phyloP scores from a whole-genome alignment of 179 eudicot genomes.

The Vitellaria paradoxa region DNA sequence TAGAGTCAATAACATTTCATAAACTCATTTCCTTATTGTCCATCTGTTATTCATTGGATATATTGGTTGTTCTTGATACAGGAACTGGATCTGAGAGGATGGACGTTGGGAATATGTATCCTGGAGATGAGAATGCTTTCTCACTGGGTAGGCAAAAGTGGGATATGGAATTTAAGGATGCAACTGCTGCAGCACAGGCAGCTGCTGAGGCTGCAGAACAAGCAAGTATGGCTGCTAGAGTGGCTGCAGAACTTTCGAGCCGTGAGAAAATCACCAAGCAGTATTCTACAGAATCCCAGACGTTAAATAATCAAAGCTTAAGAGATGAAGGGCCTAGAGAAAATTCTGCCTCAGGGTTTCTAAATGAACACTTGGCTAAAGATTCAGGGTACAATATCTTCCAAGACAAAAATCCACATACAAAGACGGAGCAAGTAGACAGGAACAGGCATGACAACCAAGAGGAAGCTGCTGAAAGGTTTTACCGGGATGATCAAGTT shows the following conservation, averaged over 20 bases:
- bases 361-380: conserved; percentile 25
- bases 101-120: conserved; percentile 28
- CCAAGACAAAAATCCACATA: conserved; percentile 29
- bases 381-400: conserved; percentile 26
- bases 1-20: neutral
- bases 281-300: conserved; percentile 32
- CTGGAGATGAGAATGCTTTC: conserved; percentile 29
- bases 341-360: conserved; percentile 20
- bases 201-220: conserved; percentile 93
- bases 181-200: conserved; percentile 86
- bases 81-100: conserved; percentile 35
- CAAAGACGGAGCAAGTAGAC: conserved; percentile 26
- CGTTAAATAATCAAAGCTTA: conserved; percentile 22
- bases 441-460: conserved; percentile 19
- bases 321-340: conserved; percentile 27
- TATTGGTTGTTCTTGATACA: conserved; percentile 25
- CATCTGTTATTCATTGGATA: conserved; percentile 3
- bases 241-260: conserved; percentile 77
- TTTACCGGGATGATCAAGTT: conserved; percentile 12
- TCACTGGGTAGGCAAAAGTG: conserved; percentile 38
- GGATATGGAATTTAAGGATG: conserved; percentile 84
- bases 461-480: conserved; percentile 23
- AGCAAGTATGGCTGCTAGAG: conserved; percentile 92
- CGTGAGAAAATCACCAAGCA: conserved; percentile 27
- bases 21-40: neutral